A percentile compares a stretch with the other conserved stretches of the same genome.
These are phyloP conservation scores for Geosmithia flava DNA, from an alignment of 2,329 filamentous ascomycete species.

Conservation along the genomic window DNA sequence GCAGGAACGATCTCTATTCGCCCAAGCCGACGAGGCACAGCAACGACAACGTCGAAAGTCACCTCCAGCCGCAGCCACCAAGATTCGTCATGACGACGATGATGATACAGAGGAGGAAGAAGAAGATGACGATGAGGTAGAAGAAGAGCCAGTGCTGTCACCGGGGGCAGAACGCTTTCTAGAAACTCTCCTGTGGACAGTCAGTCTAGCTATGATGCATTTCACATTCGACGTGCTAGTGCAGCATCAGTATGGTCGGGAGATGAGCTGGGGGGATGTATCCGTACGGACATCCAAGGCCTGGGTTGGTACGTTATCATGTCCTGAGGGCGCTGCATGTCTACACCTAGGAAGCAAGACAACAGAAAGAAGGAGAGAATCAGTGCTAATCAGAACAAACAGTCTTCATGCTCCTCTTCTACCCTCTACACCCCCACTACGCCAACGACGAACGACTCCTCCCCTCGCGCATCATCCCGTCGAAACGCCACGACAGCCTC, in stretches of 20 bases:
- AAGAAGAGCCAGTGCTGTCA: slow-evolving; percentile 20
- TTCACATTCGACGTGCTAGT: slow-evolving; percentile 71
- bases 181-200: slow-evolving; percentile 44
- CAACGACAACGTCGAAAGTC: too few species aligned
- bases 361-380: too few species aligned
- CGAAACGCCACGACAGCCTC: slow-evolving; percentile 29
- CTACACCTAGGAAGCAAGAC: not conserved
- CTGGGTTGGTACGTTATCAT: slow-evolving; percentile 29
- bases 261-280: slow-evolving; percentile 47
- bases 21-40: slow-evolving; percentile 24
- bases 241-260: slow-evolving; percentile 64
- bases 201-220: slow-evolving; percentile 58
- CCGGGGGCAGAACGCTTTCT: slow-evolving; percentile 37
- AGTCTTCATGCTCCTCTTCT: slow-evolving; percentile 46
- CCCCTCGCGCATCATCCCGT: slow-evolving; percentile 32
- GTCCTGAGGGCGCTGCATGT: too few species aligned
- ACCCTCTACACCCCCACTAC: slow-evolving; percentile 40
- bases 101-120: slow-evolving; percentile 7
- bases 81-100: slow-evolving; percentile 8
- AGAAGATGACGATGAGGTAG: slow-evolving; percentile 14
- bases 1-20: slow-evolving; percentile 47
- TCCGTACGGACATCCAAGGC: slow-evolving; percentile 37
- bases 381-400: not conserved
- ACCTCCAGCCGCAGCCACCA: not conserved
- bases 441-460: slow-evolving; percentile 16